Conservation (phyloP, 2,329 filamentous ascomycete species). For the Eurotiales sp. region DNA sequence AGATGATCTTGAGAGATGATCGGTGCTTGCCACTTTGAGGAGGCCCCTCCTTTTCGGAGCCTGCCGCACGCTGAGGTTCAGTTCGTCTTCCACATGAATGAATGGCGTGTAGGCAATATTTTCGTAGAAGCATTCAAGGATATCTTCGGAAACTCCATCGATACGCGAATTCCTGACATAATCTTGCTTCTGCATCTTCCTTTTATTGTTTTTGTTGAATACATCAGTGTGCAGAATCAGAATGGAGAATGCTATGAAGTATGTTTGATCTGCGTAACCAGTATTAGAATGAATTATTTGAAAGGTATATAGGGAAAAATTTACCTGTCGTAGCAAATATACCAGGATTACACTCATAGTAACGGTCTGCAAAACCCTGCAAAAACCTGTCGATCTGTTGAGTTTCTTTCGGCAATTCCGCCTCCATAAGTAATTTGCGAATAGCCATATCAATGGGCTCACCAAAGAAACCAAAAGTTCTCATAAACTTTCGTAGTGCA, state of each 20-base stretch:
- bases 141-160: slow-evolving; percentile 89
- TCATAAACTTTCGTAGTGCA: slow-evolving; percentile 90
- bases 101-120: slow-evolving; percentile 98
- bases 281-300: slow-evolving; percentile 5
- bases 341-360: slow-evolving; percentile 96
- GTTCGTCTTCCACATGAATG: slow-evolving; percentile 92
- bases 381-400: slow-evolving; percentile 96
- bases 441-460: slow-evolving; percentile 98
- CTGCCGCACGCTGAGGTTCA: slow-evolving; percentile 66
- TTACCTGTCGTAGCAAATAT: slow-evolving; percentile 77
- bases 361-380: slow-evolving; percentile 91
- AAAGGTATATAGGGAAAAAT: slow-evolving; percentile 15
- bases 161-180: slow-evolving; percentile 93
- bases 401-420: slow-evolving; percentile 92
- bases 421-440: slow-evolving; percentile 92
- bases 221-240: slow-evolving; percentile 95
- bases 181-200: slow-evolving; percentile 95
- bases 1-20: slow-evolving; percentile 60
- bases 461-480: slow-evolving; percentile 89
- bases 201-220: slow-evolving; percentile 99
- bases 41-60: slow-evolving; percentile 70
- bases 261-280: slow-evolving; percentile 69
- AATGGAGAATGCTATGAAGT: slow-evolving; percentile 95
- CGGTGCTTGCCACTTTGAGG: slow-evolving; percentile 62
- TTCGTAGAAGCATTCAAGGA: slow-evolving; percentile 95